A percentile compares a stretch with the other conserved stretches of the same genome.
phyloP scores from a whole-genome alignment of 306 rosid genomes.

The Canavalia gladiata region DNA sequence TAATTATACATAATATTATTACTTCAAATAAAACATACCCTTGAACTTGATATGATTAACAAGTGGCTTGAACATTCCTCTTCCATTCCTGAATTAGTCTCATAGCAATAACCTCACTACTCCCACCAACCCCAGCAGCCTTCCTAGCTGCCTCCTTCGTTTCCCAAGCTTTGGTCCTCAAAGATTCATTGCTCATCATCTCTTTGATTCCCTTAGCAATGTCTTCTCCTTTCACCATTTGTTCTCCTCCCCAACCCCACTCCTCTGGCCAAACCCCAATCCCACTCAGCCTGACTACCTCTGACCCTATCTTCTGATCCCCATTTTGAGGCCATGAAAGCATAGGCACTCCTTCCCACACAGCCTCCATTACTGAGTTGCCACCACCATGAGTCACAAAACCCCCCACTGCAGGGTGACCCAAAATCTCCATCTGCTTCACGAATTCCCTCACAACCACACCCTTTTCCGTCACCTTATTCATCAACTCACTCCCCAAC shows the following conservation, averaged over 20 bases:
- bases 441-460: conserved; percentile 60
- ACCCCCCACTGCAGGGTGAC: conserved; percentile 59
- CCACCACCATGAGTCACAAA: conserved; percentile 66
- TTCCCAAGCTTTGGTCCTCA: conserved; percentile 26
- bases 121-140: conserved; percentile 53
- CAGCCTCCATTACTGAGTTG: conserved; percentile 62
- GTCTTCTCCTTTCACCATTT: conserved; percentile 52
- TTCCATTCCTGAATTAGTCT: conserved; percentile 44
- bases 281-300: conserved; percentile 48
- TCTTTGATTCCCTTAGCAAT: conserved; percentile 55
- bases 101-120: conserved; percentile 33
- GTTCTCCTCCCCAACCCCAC: conserved; percentile 56
- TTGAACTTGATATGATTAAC: not conserved
- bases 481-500: conserved; percentile 39
- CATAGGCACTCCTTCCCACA: conserved; percentile 52
- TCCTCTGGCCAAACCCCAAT: conserved; percentile 54
- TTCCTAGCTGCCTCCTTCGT: conserved; percentile 49
- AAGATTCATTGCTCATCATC: conserved; percentile 55
- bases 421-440: conserved; percentile 52
- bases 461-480: conserved; percentile 49
- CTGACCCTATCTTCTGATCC: conserved; percentile 58
- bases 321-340: conserved; percentile 60
- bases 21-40: too few species aligned
- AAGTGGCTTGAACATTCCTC: not conserved
- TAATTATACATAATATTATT: too few species aligned